These are phyloP conservation scores for Moricandia moricandioides DNA, from an alignment of 345 rosid species.

Conservation along the genomic window DNA sequence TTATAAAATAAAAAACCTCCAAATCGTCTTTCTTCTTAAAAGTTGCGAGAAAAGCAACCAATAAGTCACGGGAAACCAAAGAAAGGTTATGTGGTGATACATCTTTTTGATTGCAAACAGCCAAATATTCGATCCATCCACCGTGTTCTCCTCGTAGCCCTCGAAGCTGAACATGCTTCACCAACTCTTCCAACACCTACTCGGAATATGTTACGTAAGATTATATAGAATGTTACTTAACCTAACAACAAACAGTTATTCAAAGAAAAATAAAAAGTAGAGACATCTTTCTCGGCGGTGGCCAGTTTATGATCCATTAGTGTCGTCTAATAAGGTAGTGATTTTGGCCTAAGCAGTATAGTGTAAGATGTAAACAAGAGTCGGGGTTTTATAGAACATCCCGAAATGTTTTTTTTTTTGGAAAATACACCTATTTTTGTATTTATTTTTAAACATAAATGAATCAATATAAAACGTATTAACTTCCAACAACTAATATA, in stretches of 20 bases:
- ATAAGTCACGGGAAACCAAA: slow-evolving; percentile 41
- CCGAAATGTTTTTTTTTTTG: background rate
- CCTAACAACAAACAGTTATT: background rate
- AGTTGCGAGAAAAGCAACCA: slow-evolving; percentile 55
- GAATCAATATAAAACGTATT: background rate
- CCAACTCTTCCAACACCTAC: slow-evolving; percentile 59
- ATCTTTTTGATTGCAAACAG: slow-evolving; percentile 36
- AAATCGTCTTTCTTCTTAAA: slow-evolving; percentile 38
- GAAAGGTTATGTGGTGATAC: slow-evolving; percentile 53
- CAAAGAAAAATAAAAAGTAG: background rate
- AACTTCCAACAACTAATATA: slow-evolving; percentile 2
- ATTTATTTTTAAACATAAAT: background rate
- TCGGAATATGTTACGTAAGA: background rate
- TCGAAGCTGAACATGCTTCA: slow-evolving; percentile 50
- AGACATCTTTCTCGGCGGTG: slow-evolving; percentile 3
- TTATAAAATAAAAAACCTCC: background rate
- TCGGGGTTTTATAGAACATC: background rate
- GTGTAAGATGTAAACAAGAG: background rate
- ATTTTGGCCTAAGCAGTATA: background rate
- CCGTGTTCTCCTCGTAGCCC: slow-evolving; percentile 49
- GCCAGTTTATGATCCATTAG: slow-evolving; percentile 5
- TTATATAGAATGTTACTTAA: background rate
- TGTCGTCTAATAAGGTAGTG: background rate
- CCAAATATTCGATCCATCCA: slow-evolving; percentile 64
- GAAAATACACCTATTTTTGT: background rate